A percentile compares a stretch with the other conserved stretches of the same genome.
phyloP scores from a whole-genome alignment of 257 asterid genomes.

The Perilla frutescens region DNA sequence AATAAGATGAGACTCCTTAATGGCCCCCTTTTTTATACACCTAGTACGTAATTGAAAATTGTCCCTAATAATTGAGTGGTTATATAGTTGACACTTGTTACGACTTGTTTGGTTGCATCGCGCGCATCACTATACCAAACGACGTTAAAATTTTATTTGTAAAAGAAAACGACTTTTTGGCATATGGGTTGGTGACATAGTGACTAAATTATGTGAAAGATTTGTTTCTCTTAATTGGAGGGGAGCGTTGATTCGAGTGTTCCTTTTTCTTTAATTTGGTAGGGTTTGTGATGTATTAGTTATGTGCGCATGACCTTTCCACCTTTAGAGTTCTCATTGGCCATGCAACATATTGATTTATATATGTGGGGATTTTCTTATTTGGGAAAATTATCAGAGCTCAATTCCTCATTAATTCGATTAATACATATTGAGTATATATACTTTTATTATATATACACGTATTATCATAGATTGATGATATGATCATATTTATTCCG shows the following conservation, averaged over 20 bases:
- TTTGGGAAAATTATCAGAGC: conserved; percentile 17
- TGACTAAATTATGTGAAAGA: conserved; percentile 24
- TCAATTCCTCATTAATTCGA: neutral
- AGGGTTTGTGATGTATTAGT: neutral
- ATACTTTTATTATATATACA: too few species aligned
- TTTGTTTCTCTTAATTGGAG: conserved; percentile 31
- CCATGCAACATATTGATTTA: too few species aligned
- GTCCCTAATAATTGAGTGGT: conserved; percentile 35
- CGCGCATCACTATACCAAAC: too few species aligned
- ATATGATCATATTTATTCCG: too few species aligned
- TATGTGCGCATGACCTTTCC: conserved; percentile 17
- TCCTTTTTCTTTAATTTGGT: conserved; percentile 26
- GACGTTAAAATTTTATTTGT: neutral
- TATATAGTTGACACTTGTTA: conserved; percentile 19
- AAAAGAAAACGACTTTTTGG: neutral
- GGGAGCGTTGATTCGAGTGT: conserved; percentile 15
- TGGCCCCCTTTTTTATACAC: conserved; percentile 18
- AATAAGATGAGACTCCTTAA: neutral
- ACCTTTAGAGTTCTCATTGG: conserved; percentile 34
- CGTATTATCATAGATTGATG: too few species aligned
- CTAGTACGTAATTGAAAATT: neutral
- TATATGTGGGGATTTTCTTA: conserved; percentile 1
- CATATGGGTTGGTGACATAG: conserved; percentile 30
- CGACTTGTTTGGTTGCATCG: conserved; percentile 4
- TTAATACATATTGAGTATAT: too few species aligned